Evolutionary conservation across 495 filamentous ascomycete species (phyloP).

Genomic region (Penicillium flavigenum): DNA sequence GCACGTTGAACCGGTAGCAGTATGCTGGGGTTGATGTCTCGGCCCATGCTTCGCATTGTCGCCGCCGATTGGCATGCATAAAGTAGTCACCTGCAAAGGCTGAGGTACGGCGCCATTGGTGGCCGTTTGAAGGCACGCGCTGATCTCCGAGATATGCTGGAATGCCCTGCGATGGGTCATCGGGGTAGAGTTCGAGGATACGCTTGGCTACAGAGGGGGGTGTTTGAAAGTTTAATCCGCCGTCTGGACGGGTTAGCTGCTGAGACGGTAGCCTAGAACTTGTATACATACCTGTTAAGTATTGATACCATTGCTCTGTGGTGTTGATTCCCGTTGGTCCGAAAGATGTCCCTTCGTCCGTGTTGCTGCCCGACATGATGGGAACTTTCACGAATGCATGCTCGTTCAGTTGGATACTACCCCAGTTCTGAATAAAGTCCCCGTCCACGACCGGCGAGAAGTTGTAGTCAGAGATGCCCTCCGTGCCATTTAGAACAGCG

Average conservation of each 20-base stretch:
- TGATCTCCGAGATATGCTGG: slow-evolving; percentile 45
- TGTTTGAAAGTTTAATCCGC: slow-evolving; percentile 33
- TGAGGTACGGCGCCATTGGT: slow-evolving; percentile 51
- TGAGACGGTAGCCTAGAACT: background rate
- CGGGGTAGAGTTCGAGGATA: slow-evolving; percentile 51
- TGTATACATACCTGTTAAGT: slow-evolving; percentile 36
- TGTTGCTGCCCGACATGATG: slow-evolving; percentile 48
- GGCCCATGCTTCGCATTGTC: slow-evolving; percentile 54
- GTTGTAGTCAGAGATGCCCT: slow-evolving; percentile 32
- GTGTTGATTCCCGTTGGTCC: slow-evolving; percentile 47
- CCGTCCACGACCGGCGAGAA: slow-evolving; percentile 52
- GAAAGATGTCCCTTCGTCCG: slow-evolving; percentile 51
- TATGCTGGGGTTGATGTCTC: slow-evolving; percentile 48
- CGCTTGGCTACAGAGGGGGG: slow-evolving; percentile 34
- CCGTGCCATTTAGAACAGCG: slow-evolving; percentile 37
- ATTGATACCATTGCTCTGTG: slow-evolving; percentile 44
- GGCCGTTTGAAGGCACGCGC: slow-evolving; percentile 36
- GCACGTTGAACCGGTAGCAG: slow-evolving; percentile 62
- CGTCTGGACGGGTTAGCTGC: slow-evolving; percentile 13
- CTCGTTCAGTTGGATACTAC: slow-evolving; percentile 33
- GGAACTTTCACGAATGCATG: slow-evolving; percentile 50
- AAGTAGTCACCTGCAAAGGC: slow-evolving; percentile 54
- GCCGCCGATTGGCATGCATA: slow-evolving; percentile 57
- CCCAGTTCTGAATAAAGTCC: slow-evolving; percentile 45
- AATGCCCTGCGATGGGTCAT: slow-evolving; percentile 48